These are phyloP conservation scores for Botrytis byssoidea DNA, from an alignment of 2,329 filamentous ascomycete genomes.

Conservation along the genomic window DNA sequence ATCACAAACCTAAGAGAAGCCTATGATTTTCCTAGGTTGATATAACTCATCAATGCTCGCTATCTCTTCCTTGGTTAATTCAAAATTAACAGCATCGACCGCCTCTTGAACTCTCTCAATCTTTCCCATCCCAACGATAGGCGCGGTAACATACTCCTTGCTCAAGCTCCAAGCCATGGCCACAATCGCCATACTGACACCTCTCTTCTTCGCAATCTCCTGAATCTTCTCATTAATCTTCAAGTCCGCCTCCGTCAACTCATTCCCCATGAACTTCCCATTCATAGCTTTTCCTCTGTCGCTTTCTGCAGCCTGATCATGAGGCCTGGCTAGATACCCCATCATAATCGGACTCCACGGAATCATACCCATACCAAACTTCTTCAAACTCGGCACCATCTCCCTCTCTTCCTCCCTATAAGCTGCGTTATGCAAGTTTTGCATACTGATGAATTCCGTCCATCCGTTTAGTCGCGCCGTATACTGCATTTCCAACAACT, in stretches of 20 bases:
- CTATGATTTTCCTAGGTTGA: constrained; percentile 16
- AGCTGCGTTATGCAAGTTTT: constrained; percentile 55
- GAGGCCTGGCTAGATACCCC: constrained; percentile 31
- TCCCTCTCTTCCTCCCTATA: constrained; percentile 58
- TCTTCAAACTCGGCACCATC: constrained; percentile 33
- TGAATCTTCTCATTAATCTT: constrained; percentile 30
- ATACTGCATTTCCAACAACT: constrained; percentile 43
- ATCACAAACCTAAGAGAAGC: neutral
- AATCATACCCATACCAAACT: constrained; percentile 41
- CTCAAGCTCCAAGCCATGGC: constrained; percentile 55
- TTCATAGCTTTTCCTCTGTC: constrained; percentile 24
- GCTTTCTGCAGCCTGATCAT: constrained; percentile 24
- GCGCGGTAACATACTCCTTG: constrained; percentile 40
- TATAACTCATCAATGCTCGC: constrained; percentile 56
- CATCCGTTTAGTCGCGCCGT: constrained; percentile 46
- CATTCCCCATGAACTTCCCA: constrained; percentile 25
- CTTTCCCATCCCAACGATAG: constrained; percentile 53
- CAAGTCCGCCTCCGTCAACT: constrained; percentile 31
- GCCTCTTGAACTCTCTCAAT: constrained; percentile 53
- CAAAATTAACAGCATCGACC: constrained; percentile 42
- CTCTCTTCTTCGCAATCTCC: constrained; percentile 52
- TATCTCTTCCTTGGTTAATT: constrained; percentile 53
- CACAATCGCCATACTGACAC: constrained; percentile 57
- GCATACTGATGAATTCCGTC: constrained; percentile 62
- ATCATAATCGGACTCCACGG: constrained; percentile 42